These are phyloP conservation scores for Plantago major DNA, from an alignment of 257 asterid genomes.

Conservation along the genomic window DNA sequence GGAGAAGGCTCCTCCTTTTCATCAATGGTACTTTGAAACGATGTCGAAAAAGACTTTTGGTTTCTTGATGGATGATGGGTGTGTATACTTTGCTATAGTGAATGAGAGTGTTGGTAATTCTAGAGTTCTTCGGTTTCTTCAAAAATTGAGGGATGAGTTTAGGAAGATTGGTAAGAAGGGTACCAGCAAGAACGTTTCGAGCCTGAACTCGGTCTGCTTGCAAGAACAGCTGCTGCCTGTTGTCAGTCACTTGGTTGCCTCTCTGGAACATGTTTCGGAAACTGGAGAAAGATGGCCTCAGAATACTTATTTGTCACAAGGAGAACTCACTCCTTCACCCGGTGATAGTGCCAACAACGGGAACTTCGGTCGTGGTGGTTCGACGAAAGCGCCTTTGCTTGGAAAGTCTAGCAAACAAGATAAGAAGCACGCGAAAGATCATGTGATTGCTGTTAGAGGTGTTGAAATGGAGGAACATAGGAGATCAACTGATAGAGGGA, in stretches of 20 bases:
- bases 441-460: conserved; percentile 34
- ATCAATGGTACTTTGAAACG: conserved; percentile 68
- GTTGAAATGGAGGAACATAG: conserved; percentile 47
- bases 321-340: conserved; percentile 30
- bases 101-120: conserved; percentile 38
- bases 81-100: conserved; percentile 57
- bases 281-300: conserved; percentile 23
- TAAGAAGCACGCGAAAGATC: conserved; percentile 50
- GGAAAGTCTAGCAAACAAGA: conserved; percentile 54
- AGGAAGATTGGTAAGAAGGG: conserved; percentile 31
- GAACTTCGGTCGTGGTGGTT: conserved; percentile 28
- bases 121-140: conserved; percentile 37
- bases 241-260: conserved; percentile 34
- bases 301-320: neutral
- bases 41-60: conserved; percentile 41
- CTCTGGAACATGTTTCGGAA: conserved; percentile 32
- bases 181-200: conserved; percentile 29
- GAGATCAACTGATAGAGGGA: conserved; percentile 34
- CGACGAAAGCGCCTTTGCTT: conserved; percentile 60
- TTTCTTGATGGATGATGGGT: conserved; percentile 49
- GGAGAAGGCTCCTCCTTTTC: conserved; percentile 64
- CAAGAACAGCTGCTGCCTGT: conserved; percentile 51
- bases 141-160: conserved; percentile 54
- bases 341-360: conserved; percentile 22
- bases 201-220: conserved; percentile 32